Evolutionary conservation across 1,284 basidiomycete genomes (phyloP).

Genomic region (Microbotryum intermedium): DNA sequence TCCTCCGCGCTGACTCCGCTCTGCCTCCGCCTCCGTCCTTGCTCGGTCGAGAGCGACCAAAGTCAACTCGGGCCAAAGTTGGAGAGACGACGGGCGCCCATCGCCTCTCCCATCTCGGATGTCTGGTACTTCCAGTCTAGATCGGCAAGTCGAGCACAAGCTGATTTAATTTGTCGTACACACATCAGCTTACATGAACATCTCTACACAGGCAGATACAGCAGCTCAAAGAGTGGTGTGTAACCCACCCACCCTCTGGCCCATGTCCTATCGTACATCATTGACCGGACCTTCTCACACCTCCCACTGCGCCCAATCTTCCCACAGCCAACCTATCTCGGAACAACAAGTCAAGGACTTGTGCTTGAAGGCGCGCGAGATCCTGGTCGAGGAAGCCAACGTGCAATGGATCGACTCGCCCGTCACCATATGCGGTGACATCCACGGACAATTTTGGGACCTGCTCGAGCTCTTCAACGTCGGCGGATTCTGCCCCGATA

Average conservation of each 20-base stretch:
- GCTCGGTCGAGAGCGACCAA: too few relatives aligned
- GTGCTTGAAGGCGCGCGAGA: constrained; percentile 90
- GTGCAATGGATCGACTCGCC: constrained; percentile 94
- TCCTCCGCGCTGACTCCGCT: too few relatives aligned
- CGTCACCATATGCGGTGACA: constrained; percentile 97
- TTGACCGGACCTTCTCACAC: background rate
- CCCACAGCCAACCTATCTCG: constrained; percentile 63
- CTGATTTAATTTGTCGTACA: too few relatives aligned
- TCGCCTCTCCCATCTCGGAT: background rate
- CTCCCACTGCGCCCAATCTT: background rate
- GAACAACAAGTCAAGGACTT: constrained; percentile 87
- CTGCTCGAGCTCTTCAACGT: constrained; percentile 94
- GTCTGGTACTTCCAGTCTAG: constrained; percentile 16
- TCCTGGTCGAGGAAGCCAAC: constrained; percentile 89
- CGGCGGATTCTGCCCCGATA: constrained; percentile 88
- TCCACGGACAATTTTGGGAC: constrained; percentile 97
- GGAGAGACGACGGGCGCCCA: too few relatives aligned
- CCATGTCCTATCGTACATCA: background rate
- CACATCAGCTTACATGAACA: background rate
- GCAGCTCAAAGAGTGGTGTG: constrained; percentile 66
- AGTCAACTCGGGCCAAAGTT: too few relatives aligned
- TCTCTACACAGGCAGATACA: constrained; percentile 39
- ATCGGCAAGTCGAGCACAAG: constrained; percentile 7
- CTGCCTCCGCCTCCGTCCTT: too few relatives aligned
- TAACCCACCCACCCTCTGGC: background rate